Percentiles rank a stretch among this genome's conserved stretches.
Conservation (phyloP, 345 rosid species). For the Turnera subulata region DNA sequence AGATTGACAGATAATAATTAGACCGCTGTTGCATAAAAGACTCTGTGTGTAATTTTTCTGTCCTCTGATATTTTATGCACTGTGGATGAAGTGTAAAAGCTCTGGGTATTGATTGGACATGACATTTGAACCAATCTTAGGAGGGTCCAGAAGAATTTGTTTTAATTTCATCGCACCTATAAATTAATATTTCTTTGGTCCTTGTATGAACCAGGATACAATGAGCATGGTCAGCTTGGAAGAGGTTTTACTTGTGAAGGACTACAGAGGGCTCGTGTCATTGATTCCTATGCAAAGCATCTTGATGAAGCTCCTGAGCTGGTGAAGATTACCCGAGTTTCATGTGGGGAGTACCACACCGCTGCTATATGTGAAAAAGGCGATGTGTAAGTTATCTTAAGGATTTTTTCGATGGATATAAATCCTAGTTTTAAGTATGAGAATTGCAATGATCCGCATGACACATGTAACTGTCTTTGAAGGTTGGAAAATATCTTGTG, state of each 20-base stretch:
- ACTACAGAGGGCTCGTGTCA: conserved; percentile 69
- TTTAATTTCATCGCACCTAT: conserved; percentile 13
- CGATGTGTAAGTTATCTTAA: conserved; percentile 91
- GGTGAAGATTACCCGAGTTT: conserved; percentile 77
- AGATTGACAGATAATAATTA: background rate
- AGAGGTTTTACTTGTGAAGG: conserved; percentile 97
- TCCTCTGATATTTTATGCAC: too few species aligned
- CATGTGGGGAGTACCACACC: conserved; percentile 96
- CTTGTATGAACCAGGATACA: conserved; percentile 65
- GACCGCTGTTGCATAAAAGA: too few species aligned
- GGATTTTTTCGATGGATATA: conserved; percentile 41
- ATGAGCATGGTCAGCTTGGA: conserved; percentile 95
- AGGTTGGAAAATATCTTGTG: conserved; percentile 46
- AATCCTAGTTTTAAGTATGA: conserved; percentile 42
- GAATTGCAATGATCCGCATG: conserved; percentile 43
- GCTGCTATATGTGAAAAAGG: conserved; percentile 86
- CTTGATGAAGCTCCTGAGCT: conserved; percentile 96
- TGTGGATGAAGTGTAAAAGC: too few species aligned
- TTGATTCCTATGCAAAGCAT: conserved; percentile 74
- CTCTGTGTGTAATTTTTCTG: too few species aligned
- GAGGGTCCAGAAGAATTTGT: conserved; percentile 5
- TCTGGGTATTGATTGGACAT: too few species aligned
- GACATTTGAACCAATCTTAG: conserved; percentile 9
- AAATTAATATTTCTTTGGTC: conserved; percentile 15
- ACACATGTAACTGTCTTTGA: conserved; percentile 46